Evolutionary conservation across 192 early-diverging fungal genomes (phyloP).

Genomic region (Coemansia interrupta): DNA sequence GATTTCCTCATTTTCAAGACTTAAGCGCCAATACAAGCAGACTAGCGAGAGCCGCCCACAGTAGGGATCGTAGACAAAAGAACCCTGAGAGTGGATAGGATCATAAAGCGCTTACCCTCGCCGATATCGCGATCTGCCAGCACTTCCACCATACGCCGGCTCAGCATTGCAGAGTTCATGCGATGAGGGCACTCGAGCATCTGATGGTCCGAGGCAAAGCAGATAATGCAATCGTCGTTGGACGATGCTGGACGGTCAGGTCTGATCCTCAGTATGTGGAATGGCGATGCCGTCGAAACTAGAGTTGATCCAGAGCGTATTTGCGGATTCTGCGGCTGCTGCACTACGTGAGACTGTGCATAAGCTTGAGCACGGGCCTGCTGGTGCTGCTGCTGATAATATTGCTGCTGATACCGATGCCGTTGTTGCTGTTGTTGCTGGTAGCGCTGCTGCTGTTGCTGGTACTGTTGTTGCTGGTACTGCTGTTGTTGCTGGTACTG

Average conservation of each 20-base stretch:
- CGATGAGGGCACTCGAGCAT: background rate
- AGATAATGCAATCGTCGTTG: conserved; percentile 2
- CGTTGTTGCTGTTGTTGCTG: conserved; percentile 3
- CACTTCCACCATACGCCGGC: background rate
- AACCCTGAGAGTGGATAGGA: too few species aligned
- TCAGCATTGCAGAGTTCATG: background rate
- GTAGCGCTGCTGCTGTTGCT: conserved; percentile 7
- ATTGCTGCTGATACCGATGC: background rate
- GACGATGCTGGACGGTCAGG: background rate
- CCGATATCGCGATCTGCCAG: background rate
- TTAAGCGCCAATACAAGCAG: too few species aligned
- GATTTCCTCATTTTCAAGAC: too few species aligned
- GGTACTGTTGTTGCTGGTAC: conserved; percentile 7
- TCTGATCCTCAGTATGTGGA: too few species aligned
- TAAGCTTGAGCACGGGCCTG: background rate
- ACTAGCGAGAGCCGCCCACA: too few species aligned
- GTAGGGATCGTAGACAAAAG: too few species aligned
- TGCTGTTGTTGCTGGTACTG: background rate
- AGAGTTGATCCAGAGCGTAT: too few species aligned
- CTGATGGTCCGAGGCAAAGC: background rate
- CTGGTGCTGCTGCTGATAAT: background rate
- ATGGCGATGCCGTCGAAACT: too few species aligned
- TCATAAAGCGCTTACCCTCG: background rate
- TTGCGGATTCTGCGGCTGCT: too few species aligned
- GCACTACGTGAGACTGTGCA: too few species aligned